phyloP scores from a whole-genome alignment of 2,329 filamentous ascomycete genomes.

The Pestalotiopsis sp. region DNA sequence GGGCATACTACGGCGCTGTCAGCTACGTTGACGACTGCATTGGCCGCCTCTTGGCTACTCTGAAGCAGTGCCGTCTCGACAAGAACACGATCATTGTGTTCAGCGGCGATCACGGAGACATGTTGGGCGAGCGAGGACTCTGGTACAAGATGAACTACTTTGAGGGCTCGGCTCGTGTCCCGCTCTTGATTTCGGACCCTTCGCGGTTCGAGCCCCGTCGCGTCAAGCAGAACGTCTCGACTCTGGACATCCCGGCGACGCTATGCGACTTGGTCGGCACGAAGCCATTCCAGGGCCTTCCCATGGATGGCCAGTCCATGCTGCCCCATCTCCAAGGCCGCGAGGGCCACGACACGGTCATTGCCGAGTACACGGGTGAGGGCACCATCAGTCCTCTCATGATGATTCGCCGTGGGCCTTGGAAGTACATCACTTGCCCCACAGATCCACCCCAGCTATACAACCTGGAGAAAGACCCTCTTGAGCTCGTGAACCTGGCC shows the following conservation, averaged over 20 bases:
- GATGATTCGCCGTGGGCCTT: constrained; percentile 89
- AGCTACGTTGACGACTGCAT: constrained; percentile 95
- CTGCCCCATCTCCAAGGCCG: constrained; percentile 74
- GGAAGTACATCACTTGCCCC: constrained; percentile 90
- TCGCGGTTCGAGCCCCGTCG: constrained; percentile 74
- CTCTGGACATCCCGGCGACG: constrained; percentile 87
- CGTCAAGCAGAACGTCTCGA: constrained; percentile 84
- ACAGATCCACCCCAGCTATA: constrained; percentile 84
- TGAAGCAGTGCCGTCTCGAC: constrained; percentile 78
- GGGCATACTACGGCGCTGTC: constrained; percentile 91
- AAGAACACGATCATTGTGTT: constrained; percentile 92
- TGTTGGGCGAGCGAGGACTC: constrained; percentile 88
- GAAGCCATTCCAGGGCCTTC: constrained; percentile 69
- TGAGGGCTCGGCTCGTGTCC: constrained; percentile 87
- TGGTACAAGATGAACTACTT: constrained; percentile 99
- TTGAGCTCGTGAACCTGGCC: constrained; percentile 77
- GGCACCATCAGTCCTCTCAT: constrained; percentile 86
- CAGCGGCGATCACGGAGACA: constrained; percentile 92
- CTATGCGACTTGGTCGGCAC: constrained; percentile 81
- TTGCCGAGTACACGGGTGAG: constrained; percentile 94
- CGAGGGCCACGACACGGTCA: constrained; percentile 81
- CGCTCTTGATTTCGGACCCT: constrained; percentile 83
- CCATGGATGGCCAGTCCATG: constrained; percentile 83
- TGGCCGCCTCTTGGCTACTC: constrained; percentile 75
- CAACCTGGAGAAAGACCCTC: constrained; percentile 75